These are phyloP conservation scores for Turritis glabra DNA, from an alignment of 345 rosid genomes.

Conservation along the genomic window DNA sequence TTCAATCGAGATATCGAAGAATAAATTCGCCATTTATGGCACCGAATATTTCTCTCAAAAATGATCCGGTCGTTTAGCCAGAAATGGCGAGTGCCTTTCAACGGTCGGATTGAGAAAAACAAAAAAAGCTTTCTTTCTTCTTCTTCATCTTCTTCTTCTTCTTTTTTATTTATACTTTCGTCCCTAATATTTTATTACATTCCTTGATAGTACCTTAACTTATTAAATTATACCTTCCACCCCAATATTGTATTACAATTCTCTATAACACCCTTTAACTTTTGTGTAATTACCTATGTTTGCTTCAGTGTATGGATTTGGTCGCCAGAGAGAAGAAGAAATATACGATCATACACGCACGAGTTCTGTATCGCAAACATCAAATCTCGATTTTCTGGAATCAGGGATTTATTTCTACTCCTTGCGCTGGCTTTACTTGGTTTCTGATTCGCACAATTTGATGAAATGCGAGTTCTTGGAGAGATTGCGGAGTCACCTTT, in stretches of 20 bases:
- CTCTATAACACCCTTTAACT: neutral
- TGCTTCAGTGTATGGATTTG: slow-evolving; percentile 19
- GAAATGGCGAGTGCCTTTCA: slow-evolving; percentile 39
- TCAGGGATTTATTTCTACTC: neutral
- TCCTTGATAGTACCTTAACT: neutral
- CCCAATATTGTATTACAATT: neutral
- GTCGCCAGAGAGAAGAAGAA: slow-evolving; percentile 8
- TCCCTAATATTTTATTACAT: neutral
- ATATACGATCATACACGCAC: slow-evolving; percentile 23
- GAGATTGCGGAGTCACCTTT: slow-evolving; percentile 39
- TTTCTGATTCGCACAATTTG: slow-evolving; percentile 14
- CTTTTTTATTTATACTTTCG: slow-evolving; percentile 11
- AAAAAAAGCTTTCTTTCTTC: neutral
- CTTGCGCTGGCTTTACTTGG: neutral
- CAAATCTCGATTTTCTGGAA: slow-evolving; percentile 21
- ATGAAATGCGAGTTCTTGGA: slow-evolving; percentile 40
- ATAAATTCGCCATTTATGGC: slow-evolving; percentile 29
- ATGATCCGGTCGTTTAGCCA: slow-evolving; percentile 55
- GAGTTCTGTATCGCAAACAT: slow-evolving; percentile 9
- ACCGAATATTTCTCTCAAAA: slow-evolving; percentile 16
- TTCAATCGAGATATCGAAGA: slow-evolving; percentile 20
- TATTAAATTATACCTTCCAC: neutral
- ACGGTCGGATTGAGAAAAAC: slow-evolving; percentile 41
- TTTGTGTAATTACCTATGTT: neutral
- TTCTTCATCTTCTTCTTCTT: neutral